phyloP scores from a whole-genome alignment of 176 grass and related monocot species.

The Avena insularis region DNA sequence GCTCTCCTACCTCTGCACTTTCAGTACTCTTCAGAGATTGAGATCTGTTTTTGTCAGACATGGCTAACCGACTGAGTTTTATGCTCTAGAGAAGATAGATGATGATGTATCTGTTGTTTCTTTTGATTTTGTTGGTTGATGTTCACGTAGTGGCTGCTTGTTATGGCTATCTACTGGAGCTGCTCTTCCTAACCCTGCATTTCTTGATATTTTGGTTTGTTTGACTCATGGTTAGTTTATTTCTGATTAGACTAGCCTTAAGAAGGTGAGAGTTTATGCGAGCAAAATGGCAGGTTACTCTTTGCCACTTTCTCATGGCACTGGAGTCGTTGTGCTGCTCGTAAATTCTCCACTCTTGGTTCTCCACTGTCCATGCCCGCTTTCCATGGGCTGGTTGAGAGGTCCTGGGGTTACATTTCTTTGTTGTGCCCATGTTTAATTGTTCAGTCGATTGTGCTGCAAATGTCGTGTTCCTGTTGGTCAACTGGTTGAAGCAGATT shows the following conservation, averaged over 20 bases:
- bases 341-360: background rate
- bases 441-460: background rate
- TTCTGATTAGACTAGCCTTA: background rate
- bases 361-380: background rate
- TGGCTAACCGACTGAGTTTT: background rate
- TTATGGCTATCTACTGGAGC: background rate
- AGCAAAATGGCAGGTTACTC: conserved; percentile 45
- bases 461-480: no score
- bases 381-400: background rate
- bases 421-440: background rate
- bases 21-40: background rate
- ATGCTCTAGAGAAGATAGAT: no score
- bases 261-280: background rate
- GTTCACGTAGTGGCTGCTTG: background rate
- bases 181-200: background rate
- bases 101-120: background rate
- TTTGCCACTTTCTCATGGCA: conserved; percentile 27
- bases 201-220: background rate
- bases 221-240: background rate
- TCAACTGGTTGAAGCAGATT: no score
- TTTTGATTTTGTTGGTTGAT: background rate
- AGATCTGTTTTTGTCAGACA: background rate
- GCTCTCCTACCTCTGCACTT: background rate
- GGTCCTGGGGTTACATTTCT: background rate
- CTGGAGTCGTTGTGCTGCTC: conserved; percentile 39